phyloP scores from a whole-genome alignment of 495 filamentous ascomycete species.

The Neurospora africana region DNA sequence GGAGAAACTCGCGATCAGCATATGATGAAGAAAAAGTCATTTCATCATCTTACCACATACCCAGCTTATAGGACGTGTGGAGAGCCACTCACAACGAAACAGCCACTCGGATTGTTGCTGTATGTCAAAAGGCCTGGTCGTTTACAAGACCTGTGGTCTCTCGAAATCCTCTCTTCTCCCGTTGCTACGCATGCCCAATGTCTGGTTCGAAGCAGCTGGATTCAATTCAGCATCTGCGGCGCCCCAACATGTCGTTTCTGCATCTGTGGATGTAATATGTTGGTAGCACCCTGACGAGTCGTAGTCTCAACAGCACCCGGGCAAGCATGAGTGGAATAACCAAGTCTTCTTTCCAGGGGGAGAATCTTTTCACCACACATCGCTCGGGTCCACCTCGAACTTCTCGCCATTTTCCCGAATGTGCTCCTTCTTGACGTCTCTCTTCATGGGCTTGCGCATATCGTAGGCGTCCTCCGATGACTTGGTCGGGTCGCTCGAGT shows the following conservation, averaged over 20 bases:
- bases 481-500: slow-evolving; percentile 58
- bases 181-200: neutral
- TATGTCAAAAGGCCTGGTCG: neutral
- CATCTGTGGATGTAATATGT: neutral
- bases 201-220: neutral
- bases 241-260: neutral
- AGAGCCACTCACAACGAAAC: neutral
- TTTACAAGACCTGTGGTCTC: neutral
- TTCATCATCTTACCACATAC: neutral
- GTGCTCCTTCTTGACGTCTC: slow-evolving; percentile 69
- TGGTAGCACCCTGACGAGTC: neutral
- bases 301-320: neutral
- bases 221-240: neutral
- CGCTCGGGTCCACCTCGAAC: slow-evolving; percentile 65
- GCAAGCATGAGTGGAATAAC: neutral
- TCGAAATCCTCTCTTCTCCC: neutral
- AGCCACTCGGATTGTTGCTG: neutral
- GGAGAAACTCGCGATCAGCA: neutral
- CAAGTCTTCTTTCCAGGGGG: neutral
- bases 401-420: slow-evolving; percentile 75
- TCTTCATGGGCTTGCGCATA: slow-evolving; percentile 85
- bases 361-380: slow-evolving; percentile 57
- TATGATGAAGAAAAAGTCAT: neutral
- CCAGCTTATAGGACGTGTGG: neutral
- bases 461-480: slow-evolving; percentile 78